Evolutionary conservation across 805 yeast genomes (phyloP).

Genomic region (Jamesozyma gamospora): DNA sequence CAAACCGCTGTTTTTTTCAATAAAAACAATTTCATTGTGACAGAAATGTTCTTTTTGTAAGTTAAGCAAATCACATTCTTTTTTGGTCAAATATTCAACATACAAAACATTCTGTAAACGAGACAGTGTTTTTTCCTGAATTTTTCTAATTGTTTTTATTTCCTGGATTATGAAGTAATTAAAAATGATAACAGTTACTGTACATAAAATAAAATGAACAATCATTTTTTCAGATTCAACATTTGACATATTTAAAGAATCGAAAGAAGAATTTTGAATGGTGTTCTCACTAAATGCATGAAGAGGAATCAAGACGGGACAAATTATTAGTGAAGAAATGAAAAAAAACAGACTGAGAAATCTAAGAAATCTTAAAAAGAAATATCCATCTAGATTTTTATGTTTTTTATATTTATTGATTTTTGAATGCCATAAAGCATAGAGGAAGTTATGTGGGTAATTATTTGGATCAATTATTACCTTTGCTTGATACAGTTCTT

Average conservation of each 20-base stretch:
- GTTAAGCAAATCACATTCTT: conserved; percentile 12
- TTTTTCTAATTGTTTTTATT: conserved; percentile 37
- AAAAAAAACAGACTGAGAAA: conserved; percentile 43
- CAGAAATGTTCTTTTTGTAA: conserved; percentile 34
- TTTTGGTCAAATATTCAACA: conserved; percentile 39
- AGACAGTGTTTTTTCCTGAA: conserved; percentile 36
- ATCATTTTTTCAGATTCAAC: conserved; percentile 44
- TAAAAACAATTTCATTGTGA: conserved; percentile 50
- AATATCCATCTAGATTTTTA: conserved; percentile 63
- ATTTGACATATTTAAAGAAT: conserved; percentile 61
- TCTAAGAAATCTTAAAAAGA: conserved; percentile 53
- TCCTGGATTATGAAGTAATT: conserved; percentile 51
- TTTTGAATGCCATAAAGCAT: conserved; percentile 27
- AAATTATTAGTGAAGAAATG: conserved; percentile 42
- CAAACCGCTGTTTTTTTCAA: conserved; percentile 34
- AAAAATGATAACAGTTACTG: conserved; percentile 45
- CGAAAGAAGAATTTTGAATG: conserved; percentile 31
- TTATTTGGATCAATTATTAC: conserved; percentile 3
- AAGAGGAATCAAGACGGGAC: conserved; percentile 55
- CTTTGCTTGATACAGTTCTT: conserved; percentile 47
- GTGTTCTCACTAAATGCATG: conserved; percentile 33
- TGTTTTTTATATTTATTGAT: conserved; percentile 33
- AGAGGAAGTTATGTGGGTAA: background rate
- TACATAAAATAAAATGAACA: conserved; percentile 53
- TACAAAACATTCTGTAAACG: conserved; percentile 29